Percentiles rank a stretch among this genome's conserved stretches.
These are phyloP conservation scores for Neonectria ditissima DNA, from an alignment of 2,329 filamentous ascomycete species.

Conservation along the genomic window DNA sequence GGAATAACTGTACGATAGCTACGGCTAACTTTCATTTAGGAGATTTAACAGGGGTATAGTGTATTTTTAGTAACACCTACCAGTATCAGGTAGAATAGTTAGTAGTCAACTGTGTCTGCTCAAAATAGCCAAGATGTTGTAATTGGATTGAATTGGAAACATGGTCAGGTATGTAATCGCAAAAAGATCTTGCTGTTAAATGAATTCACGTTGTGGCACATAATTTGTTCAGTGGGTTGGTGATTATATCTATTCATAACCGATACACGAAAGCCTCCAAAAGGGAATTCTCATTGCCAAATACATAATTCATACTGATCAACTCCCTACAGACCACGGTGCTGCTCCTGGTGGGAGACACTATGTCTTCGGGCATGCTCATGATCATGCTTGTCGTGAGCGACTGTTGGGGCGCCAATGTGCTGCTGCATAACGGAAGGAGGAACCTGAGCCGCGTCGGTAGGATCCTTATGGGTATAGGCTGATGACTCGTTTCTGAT, in stretches of 20 bases:
- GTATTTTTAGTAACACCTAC: too few species aligned
- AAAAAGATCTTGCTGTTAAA: too few species aligned
- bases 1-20: too few species aligned
- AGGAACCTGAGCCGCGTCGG: conserved; percentile 68
- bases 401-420: conserved; percentile 59
- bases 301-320: conserved; percentile 26
- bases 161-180: too few species aligned
- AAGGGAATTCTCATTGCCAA: conserved; percentile 37
- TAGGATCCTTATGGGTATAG: conserved; percentile 57
- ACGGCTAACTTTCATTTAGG: too few species aligned
- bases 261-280: conserved; percentile 22
- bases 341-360: conserved; percentile 60
- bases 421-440: conserved; percentile 64
- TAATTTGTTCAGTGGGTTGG: too few species aligned
- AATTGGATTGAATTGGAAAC: too few species aligned
- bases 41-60: too few species aligned
- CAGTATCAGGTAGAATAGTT: too few species aligned
- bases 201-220: not conserved
- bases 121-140: too few species aligned
- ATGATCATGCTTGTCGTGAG: conserved; percentile 58
- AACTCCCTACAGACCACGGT: conserved; percentile 57
- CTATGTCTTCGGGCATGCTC: conserved; percentile 61
- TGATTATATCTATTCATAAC: not conserved
- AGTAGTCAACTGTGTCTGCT: too few species aligned
- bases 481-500: conserved; percentile 28